Conservation (phyloP, 768 basidiomycete species). For the Suillus brevipes region DNA sequence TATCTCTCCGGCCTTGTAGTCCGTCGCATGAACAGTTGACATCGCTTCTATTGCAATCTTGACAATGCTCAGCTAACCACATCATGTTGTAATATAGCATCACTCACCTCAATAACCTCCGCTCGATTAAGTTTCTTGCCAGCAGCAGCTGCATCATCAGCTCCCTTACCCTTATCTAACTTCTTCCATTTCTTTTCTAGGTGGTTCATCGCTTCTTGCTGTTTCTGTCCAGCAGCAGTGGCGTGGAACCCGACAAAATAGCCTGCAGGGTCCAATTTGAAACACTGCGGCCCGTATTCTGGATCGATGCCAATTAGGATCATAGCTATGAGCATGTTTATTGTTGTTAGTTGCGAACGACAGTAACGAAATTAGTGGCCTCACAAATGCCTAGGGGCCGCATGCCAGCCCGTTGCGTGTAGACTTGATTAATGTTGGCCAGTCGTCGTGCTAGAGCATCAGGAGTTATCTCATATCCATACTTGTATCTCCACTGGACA, state of each 20-base stretch:
- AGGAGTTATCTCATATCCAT: constrained; percentile 97
- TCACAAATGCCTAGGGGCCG: constrained; percentile 92
- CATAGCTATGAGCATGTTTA: constrained; percentile 63
- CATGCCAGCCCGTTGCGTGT: constrained; percentile 97
- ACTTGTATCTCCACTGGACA: constrained; percentile 92
- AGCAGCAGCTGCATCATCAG: constrained; percentile 75
- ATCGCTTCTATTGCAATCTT: constrained; percentile 94
- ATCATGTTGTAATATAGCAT: not conserved
- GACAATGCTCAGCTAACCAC: constrained; percentile 9
- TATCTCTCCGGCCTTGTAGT: constrained; percentile 94
- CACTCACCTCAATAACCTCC: constrained; percentile 86
- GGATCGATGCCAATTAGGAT: constrained; percentile 91
- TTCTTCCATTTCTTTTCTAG: constrained; percentile 99
- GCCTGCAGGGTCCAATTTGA: constrained; percentile 98
- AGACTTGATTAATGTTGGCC: constrained; percentile 98
- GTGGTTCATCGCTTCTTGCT: constrained; percentile 98
- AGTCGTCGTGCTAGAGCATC: constrained; percentile 92
- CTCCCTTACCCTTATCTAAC: constrained; percentile 73
- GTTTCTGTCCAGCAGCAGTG: constrained; percentile 93
- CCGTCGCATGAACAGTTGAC: constrained; percentile 91
- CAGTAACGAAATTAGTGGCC: constrained; percentile 25
- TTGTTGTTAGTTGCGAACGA: constrained; percentile 1
- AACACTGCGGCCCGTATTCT: constrained; percentile 92
- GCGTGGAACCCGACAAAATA: constrained; percentile 99
- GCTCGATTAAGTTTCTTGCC: constrained; percentile 70